Conservation (phyloP, 495 filamentous ascomycete genomes). For the Trypethelium eluteriae region DNA sequence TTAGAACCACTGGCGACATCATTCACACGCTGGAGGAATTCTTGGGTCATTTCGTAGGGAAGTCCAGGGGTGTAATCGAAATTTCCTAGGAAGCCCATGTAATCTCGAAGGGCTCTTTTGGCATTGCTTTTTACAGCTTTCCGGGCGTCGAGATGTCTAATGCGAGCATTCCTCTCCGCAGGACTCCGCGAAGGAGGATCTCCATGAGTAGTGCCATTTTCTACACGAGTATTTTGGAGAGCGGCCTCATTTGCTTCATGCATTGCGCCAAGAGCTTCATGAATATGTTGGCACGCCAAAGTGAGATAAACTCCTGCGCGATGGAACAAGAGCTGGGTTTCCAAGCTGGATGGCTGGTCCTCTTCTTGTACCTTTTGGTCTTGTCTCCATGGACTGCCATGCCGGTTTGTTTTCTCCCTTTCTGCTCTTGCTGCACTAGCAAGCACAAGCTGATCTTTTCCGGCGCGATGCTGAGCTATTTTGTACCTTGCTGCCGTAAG, state of each 20-base stretch:
- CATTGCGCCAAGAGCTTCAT: constrained; percentile 43
- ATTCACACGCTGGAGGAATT: constrained; percentile 58
- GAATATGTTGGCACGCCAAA: constrained; percentile 57
- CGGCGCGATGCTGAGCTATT: constrained; percentile 37
- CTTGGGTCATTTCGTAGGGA: constrained; percentile 54
- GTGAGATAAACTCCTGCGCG: constrained; percentile 65
- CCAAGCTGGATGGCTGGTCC: constrained; percentile 63
- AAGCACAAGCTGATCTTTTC: constrained; percentile 42
- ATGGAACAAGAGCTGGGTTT: constrained; percentile 68
- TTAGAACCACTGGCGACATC: constrained; percentile 40
- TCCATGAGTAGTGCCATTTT: constrained; percentile 24
- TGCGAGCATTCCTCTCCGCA: constrained; percentile 32
- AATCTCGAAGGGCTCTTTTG: constrained; percentile 66
- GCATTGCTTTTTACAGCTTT: constrained; percentile 62
- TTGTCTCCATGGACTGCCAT: constrained; percentile 41
- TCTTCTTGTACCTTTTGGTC: constrained; percentile 56
- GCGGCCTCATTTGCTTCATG: constrained; percentile 30
- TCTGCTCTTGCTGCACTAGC: constrained; percentile 39
- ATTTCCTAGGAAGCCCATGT: constrained; percentile 56
- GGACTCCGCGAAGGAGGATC: constrained; percentile 22
- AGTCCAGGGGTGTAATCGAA: constrained; percentile 72
- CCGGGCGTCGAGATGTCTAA: constrained; percentile 48
- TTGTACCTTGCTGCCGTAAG: constrained; percentile 47
- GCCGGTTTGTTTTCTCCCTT: constrained; percentile 26
- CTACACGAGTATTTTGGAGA: constrained; percentile 25